Evolutionary conservation across 1,139 yeast genomes (phyloP).

Genomic region (Debaryomyces fabryi): DNA sequence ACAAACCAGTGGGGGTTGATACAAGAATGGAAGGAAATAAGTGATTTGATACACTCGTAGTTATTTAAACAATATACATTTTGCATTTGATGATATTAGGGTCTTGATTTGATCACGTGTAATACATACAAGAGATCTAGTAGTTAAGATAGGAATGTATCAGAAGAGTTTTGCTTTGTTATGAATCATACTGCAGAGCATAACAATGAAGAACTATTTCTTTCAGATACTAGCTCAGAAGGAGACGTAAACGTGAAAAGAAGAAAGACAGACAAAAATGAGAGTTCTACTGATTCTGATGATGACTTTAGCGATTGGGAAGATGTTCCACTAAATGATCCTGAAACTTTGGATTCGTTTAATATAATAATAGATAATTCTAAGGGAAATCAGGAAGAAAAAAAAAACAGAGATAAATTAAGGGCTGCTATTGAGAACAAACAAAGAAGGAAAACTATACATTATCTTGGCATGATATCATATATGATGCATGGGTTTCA

Average conservation of each 20-base stretch:
- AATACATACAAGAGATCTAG: neutral
- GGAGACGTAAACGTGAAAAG: neutral
- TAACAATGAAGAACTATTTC: neutral
- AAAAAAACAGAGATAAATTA: conserved; percentile 10
- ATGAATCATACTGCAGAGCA: neutral
- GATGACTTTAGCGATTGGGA: conserved; percentile 25
- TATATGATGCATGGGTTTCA: conserved; percentile 28
- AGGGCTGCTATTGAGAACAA: conserved; percentile 7
- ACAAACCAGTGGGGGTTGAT: conserved; percentile 37
- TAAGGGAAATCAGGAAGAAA: conserved; percentile 1
- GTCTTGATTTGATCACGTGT: conserved; percentile 5
- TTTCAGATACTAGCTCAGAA: neutral
- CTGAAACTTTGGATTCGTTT: conserved; percentile 12
- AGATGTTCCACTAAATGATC: conserved; percentile 19
- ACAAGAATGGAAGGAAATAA: conserved; percentile 38
- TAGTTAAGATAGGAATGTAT: neutral
- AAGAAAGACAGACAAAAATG: neutral
- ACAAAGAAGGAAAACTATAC: conserved; percentile 21
- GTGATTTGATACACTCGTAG: conserved; percentile 33
- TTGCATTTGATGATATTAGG: neutral
- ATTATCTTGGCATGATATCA: conserved; percentile 29
- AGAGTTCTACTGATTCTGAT: conserved; percentile 7
- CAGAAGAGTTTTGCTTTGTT: neutral
- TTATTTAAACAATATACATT: neutral
- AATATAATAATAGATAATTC: conserved; percentile 11